Evolutionary conservation across 129 eudicot species (phyloP).

Genomic region (Centella asiatica): DNA sequence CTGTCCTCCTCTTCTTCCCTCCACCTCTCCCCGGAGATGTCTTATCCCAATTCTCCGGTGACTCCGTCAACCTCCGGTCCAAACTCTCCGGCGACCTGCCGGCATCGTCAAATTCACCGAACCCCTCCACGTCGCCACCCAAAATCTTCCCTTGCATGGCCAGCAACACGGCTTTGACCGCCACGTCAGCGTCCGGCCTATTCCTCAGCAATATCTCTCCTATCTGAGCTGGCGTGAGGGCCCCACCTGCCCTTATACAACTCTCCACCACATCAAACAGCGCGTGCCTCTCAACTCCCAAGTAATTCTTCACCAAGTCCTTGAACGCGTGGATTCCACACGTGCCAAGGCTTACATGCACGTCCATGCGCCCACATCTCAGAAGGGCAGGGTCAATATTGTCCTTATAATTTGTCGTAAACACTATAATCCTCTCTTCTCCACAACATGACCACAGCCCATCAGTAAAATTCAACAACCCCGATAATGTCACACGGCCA

Average conservation of each 20-base stretch:
- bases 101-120: slow-evolving; percentile 16
- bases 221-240: slow-evolving; percentile 41
- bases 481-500: slow-evolving; percentile 42
- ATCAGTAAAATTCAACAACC: slow-evolving; percentile 37
- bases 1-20: slow-evolving; percentile 30
- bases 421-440: slow-evolving; percentile 33
- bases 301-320: slow-evolving; percentile 31
- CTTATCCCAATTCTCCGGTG: slow-evolving; percentile 20
- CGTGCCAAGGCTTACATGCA: slow-evolving; percentile 39
- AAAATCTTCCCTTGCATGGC: slow-evolving; percentile 42
- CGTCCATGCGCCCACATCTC: slow-evolving; percentile 46
- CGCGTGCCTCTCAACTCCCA: slow-evolving; percentile 31
- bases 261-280: slow-evolving; percentile 41
- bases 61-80: slow-evolving; percentile 11
- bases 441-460: slow-evolving; percentile 49
- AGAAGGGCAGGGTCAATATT: slow-evolving; percentile 40
- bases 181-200: slow-evolving; percentile 32
- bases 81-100: slow-evolving; percentile 21
- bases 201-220: slow-evolving; percentile 43
- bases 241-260: slow-evolving; percentile 36
- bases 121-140: slow-evolving; percentile 30
- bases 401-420: slow-evolving; percentile 34
- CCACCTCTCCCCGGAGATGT: slow-evolving; percentile 5
- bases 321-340: slow-evolving; percentile 37
- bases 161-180: slow-evolving; percentile 25